Base-by-base conservation (phyloP, 306 rosid genomes). In the Hippophae tibetana region DNA sequence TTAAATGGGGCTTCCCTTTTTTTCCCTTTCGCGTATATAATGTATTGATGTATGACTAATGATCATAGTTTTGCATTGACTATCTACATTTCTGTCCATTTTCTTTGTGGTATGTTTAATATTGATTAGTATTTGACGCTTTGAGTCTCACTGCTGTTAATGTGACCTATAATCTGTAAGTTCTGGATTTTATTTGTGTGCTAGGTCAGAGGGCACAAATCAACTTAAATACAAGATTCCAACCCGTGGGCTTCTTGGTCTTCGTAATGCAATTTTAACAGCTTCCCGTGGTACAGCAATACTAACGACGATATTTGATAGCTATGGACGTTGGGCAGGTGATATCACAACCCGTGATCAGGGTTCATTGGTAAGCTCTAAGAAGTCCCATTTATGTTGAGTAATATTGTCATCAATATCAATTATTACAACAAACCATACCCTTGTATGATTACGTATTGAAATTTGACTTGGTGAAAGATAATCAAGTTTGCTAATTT, bases 251-350 rank as follows among this genome's bases (percentile, higher is more conserved):
- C 99, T 92, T 71, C 86, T 88, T 38, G 96, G 99, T 67, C 67
- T 92, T 69, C 73, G 99, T 63, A 92, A 92, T 78, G 89, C 99
- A 66, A 88, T 92, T 74, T 82, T 88, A 76, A 92, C 99, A 61
- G 99, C 96, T 72, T 85, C 95, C 62, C 88, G 96, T 56, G 99
- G 99, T 64, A 92, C 96, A 10, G 99, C 99, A 26, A 82, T 88
- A 71, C 96, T 92, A 72, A 92, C 88, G 77, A 92, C 99, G 52
- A 40, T 85, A 61, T 92, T 92, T 64, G 99, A 92, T 52, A 67
- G 82, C 78, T 92, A 85, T 62, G 96, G 85, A 38, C 90, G 90
- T 46, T 92, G 95, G 96, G 95, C 96, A 60, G 99, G 99, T 54
- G 96, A 88, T 56, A 92, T 92, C 61, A 80, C 52, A 73, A 92